A percentile compares a stretch with the other conserved stretches of the same genome.
Evolutionary conservation across 192 early-diverging fungal genomes (phyloP).

Genomic region (Coemansia sp.): DNA sequence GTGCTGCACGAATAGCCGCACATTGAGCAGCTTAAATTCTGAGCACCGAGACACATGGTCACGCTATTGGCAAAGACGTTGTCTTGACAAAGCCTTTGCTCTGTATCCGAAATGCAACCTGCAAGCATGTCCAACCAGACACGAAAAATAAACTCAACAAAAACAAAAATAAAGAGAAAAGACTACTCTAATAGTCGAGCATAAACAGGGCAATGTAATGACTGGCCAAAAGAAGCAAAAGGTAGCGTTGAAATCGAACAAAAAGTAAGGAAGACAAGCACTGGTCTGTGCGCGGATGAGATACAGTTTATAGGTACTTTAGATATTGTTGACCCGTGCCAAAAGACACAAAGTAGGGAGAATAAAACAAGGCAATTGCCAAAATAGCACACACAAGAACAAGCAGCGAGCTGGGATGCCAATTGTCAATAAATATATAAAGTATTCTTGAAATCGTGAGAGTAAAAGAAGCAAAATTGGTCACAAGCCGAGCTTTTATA

Average conservation of each 20-base stretch:
- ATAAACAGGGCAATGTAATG: too few relatives aligned
- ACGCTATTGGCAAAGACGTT: neutral
- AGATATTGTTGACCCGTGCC: too few relatives aligned
- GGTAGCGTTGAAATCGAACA: too few relatives aligned
- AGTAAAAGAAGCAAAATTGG: neutral
- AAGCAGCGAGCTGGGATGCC: neutral
- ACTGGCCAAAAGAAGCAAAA: too few relatives aligned
- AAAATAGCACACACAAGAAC: neutral
- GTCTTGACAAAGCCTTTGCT: neutral
- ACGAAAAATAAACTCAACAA: slow-evolving; percentile 1
- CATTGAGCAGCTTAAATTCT: slow-evolving; percentile 34
- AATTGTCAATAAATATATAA: neutral
- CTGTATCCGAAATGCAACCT: neutral
- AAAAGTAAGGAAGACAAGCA: too few relatives aligned
- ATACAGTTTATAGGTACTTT: too few relatives aligned
- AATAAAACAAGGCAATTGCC: neutral
- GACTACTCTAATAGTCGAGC: slow-evolving; percentile 5
- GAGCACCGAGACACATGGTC: slow-evolving; percentile 6
- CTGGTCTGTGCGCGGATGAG: too few relatives aligned
- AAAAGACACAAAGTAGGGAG: neutral
- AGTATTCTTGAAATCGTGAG: neutral
- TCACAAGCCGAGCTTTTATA: neutral
- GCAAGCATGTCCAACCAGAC: neutral
- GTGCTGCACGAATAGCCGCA: slow-evolving; percentile 39
- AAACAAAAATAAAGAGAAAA: slow-evolving; percentile 19